Percentiles rank a stretch among this genome's conserved stretches.
phyloP scores from a whole-genome alignment of 108 stramenopile genomes.

The Parmales sp. region DNA sequence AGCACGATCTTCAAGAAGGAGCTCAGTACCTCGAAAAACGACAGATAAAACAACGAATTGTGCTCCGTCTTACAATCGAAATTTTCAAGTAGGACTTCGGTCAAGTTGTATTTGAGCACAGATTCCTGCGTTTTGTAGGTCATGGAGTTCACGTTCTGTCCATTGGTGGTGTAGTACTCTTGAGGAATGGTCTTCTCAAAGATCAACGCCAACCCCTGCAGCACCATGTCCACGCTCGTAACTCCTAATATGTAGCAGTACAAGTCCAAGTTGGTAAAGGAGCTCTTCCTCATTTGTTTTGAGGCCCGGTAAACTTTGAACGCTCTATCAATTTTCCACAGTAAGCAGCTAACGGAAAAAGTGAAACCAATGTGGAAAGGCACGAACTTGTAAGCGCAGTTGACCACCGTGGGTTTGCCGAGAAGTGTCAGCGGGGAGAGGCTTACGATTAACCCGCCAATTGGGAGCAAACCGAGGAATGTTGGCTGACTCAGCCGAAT shows the following conservation, averaged over 20 bases:
- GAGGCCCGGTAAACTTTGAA: neutral
- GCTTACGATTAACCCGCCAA: neutral
- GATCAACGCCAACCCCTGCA: too few species aligned
- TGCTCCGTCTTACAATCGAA: too few species aligned
- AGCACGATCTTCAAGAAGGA: too few species aligned
- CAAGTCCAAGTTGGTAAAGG: neutral
- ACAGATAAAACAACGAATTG: too few species aligned
- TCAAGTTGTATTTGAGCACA: too few species aligned
- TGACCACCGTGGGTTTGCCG: neutral
- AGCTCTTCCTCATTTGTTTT: neutral
- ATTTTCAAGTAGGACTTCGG: too few species aligned
- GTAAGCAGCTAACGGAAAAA: conserved; percentile 3
- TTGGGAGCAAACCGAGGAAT: neutral
- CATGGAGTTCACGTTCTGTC: too few species aligned
- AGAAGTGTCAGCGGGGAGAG: neutral
- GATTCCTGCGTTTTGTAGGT: too few species aligned
- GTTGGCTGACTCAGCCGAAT: neutral
- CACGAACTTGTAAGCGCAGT: neutral
- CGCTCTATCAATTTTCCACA: neutral
- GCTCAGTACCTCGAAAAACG: too few species aligned
- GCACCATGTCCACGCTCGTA: too few species aligned
- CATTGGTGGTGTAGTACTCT: too few species aligned
- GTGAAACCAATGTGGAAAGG: neutral
- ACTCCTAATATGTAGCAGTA: neutral
- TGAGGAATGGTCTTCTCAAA: too few species aligned